These are phyloP conservation scores for Amorphotheca resinae DNA, from an alignment of 495 filamentous ascomycete species.

Conservation along the genomic window DNA sequence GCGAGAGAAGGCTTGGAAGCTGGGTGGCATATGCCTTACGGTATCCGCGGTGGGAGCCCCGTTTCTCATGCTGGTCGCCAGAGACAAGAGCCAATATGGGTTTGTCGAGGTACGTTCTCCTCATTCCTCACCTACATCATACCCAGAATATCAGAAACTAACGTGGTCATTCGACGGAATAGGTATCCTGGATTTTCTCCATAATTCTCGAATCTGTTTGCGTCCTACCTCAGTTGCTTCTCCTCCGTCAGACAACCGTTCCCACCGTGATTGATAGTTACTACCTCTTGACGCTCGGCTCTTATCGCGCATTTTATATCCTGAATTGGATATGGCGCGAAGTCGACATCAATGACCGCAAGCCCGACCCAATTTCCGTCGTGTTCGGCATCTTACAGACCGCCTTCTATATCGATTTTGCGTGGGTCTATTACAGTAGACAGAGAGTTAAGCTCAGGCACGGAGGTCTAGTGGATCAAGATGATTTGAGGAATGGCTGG, in stretches of 20 bases:
- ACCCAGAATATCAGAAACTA: not conserved
- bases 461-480: constrained; percentile 85
- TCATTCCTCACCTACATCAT: no score
- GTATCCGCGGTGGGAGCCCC: constrained; percentile 50
- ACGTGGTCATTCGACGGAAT: not conserved
- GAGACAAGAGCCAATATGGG: constrained; percentile 25
- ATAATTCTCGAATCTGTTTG: constrained; percentile 83
- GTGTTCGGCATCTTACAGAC: constrained; percentile 88
- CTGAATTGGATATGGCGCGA: constrained; percentile 78
- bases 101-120: constrained; percentile 28
- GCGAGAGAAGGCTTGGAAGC: constrained; percentile 80
- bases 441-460: constrained; percentile 89
- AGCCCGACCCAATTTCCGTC: constrained; percentile 58
- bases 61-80: constrained; percentile 52
- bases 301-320: constrained; percentile 84
- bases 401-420: constrained; percentile 84
- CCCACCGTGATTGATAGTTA: constrained; percentile 94
- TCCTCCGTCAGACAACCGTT: constrained; percentile 86
- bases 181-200: constrained; percentile 76
- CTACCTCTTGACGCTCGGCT: constrained; percentile 79
- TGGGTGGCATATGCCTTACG: constrained; percentile 51
- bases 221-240: constrained; percentile 80
- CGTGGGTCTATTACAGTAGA: constrained; percentile 89
- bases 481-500: constrained; percentile 77
- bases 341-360: constrained; percentile 38